Evolutionary conservation across 176 grass and related monocot species (phyloP).

Genomic region (Eremochloa ophiuroides): DNA sequence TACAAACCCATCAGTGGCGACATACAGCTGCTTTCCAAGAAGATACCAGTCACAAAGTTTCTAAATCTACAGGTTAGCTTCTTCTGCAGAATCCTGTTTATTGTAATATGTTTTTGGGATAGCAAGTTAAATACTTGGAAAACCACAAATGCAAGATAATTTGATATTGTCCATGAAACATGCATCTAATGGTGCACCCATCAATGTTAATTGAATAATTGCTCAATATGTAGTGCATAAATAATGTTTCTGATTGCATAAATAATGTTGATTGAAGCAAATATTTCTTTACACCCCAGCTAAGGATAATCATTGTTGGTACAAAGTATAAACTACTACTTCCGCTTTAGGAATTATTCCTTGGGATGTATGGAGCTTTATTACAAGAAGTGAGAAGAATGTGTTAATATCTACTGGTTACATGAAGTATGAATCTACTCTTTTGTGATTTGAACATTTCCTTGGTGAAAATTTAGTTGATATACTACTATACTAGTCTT

Average conservation of each 20-base stretch:
- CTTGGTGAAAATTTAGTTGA: not conserved
- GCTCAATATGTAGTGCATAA: not conserved
- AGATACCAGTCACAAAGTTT: conserved; percentile 90
- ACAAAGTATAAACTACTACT: not conserved
- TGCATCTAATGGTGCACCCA: not conserved
- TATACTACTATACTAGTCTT: not conserved
- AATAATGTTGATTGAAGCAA: not conserved
- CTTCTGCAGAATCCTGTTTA: not conserved
- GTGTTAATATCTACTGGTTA: not conserved
- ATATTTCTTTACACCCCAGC: not conserved
- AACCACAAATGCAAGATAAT: not conserved
- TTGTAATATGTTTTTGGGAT: not conserved
- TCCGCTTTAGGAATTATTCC: not conserved
- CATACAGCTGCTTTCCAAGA: conserved; percentile 86
- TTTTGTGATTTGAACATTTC: not conserved
- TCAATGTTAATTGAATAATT: not conserved
- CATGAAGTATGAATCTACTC: not conserved
- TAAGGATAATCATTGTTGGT: not conserved
- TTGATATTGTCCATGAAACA: not conserved
- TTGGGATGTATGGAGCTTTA: not conserved
- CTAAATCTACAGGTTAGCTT: conserved; percentile 78
- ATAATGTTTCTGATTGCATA: not conserved
- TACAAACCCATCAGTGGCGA: conserved; percentile 79
- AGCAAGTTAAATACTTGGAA: not conserved
- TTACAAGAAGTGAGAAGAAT: not conserved